phyloP scores from a whole-genome alignment of 371 early-diverging fungal genomes.

The Mortierella sp. region DNA sequence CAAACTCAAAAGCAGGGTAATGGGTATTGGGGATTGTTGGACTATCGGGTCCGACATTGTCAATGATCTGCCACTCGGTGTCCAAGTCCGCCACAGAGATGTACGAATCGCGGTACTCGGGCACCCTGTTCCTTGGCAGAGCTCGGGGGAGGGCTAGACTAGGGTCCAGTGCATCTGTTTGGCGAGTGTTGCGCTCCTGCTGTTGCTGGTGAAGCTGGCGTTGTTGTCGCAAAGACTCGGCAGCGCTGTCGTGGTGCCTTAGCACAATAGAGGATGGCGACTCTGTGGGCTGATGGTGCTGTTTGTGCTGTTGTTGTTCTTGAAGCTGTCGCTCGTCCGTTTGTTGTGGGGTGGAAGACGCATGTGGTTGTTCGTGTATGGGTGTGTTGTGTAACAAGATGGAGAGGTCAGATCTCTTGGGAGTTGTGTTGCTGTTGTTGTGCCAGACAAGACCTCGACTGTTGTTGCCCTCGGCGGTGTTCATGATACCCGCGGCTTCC shows the following conservation, averaged over 20 bases:
- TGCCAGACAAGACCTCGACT: background rate
- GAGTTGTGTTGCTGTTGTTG: background rate
- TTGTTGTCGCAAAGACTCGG: background rate
- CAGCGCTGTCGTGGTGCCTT: background rate
- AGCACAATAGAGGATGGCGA: background rate
- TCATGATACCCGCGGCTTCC: background rate
- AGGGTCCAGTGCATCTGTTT: conserved; percentile 34
- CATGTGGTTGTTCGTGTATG: background rate
- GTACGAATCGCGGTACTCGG: conserved; percentile 24
- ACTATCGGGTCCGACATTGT: conserved; percentile 6
- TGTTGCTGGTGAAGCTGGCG: background rate
- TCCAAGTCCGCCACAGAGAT: conserved; percentile 5
- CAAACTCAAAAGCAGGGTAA: conserved; percentile 10
- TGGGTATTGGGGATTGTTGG: conserved; percentile 11
- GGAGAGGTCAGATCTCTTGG: conserved; percentile 4
- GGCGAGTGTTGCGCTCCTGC: conserved; percentile 12
- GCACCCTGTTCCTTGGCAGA: conserved; percentile 25
- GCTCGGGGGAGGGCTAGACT: conserved; percentile 54
- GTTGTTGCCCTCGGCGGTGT: background rate
- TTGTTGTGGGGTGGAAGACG: conserved; percentile 8
- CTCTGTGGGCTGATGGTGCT: background rate
- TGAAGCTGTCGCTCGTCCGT: conserved; percentile 2
- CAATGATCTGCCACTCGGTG: conserved; percentile 4
- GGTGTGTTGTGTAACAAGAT: conserved; percentile 12
- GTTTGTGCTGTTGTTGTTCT: conserved; percentile 1